Percentiles rank a stretch among this genome's conserved stretches.
phyloP scores from a whole-genome alignment of 164 flowering plant species.

The Chloranthus sessilifolius region DNA sequence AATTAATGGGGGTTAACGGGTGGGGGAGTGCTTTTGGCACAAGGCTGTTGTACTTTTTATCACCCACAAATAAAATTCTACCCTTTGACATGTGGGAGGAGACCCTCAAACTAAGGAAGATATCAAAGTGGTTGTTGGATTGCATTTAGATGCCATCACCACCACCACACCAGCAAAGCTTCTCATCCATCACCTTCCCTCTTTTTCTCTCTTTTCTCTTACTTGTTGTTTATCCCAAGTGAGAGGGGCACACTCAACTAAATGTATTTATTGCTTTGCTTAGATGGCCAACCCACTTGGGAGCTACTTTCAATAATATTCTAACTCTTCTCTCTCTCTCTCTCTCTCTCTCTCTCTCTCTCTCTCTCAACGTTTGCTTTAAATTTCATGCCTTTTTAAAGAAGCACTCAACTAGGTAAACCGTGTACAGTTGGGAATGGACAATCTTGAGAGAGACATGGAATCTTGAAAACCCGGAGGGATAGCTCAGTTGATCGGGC shows the following conservation, averaged over 20 bases:
- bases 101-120: conserved; percentile 8
- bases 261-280: conserved; percentile 1
- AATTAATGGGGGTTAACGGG: neutral
- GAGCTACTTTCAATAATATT: conserved; percentile 1
- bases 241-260: neutral
- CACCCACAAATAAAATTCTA: conserved; percentile 2
- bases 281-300: conserved; percentile 6
- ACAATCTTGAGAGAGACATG: conserved; percentile 6
- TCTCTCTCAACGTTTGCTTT: conserved; percentile 1
- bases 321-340: neutral
- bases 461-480: no score
- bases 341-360: neutral
- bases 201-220: conserved; percentile 1
- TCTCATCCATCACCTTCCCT: neutral
- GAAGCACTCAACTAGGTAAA: conserved; percentile 10
- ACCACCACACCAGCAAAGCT: conserved; percentile 10
- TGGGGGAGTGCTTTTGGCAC: conserved; percentile 1
- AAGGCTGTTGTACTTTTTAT: neutral
- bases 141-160: conserved; percentile 10
- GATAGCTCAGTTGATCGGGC: no score
- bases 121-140: conserved; percentile 12
- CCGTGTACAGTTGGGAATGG: neutral
- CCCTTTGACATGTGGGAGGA: conserved; percentile 12
- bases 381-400: conserved; percentile 2
- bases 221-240: neutral